Evolutionary conservation across 164 flowering plant genomes (phyloP).

Genomic region (Kingdonia uniflora): DNA sequence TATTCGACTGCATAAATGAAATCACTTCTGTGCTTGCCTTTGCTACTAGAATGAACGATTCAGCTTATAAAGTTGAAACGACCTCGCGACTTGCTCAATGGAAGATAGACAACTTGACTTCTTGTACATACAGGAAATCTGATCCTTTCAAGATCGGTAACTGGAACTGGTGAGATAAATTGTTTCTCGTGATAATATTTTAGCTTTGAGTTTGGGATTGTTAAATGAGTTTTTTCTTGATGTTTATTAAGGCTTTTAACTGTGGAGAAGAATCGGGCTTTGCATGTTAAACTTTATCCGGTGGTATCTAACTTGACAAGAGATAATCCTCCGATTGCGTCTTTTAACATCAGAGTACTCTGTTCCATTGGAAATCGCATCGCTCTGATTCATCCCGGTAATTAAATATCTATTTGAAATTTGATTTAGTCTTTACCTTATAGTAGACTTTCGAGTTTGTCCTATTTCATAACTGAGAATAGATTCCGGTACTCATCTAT

Average conservation of each 20-base stretch:
- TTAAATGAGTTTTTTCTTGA: background rate
- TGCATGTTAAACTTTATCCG: conserved; percentile 64
- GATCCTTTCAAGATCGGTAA: conserved; percentile 90
- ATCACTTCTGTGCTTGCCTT: conserved; percentile 59
- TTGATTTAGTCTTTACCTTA: no score
- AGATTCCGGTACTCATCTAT: no score
- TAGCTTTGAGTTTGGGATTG: background rate
- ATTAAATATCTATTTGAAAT: no score
- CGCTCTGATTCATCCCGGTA: conserved; percentile 72
- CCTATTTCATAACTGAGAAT: no score
- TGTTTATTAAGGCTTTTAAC: conserved; percentile 55
- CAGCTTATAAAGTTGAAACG: conserved; percentile 77
- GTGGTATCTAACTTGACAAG: conserved; percentile 59
- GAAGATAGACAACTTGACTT: conserved; percentile 69
- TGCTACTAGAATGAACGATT: conserved; percentile 60
- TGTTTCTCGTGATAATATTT: background rate
- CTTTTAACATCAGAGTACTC: conserved; percentile 58
- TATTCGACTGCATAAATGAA: conserved; percentile 87
- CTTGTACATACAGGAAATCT: conserved; percentile 82
- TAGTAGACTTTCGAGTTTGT: no score
- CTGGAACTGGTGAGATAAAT: conserved; percentile 67
- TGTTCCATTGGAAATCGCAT: conserved; percentile 53
- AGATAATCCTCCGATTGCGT: conserved; percentile 88
- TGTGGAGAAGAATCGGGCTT: conserved; percentile 60
- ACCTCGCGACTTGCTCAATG: conserved; percentile 93